Evolutionary conservation across 768 basidiomycete species (phyloP).

Genomic region (Boletus subparvulus): DNA sequence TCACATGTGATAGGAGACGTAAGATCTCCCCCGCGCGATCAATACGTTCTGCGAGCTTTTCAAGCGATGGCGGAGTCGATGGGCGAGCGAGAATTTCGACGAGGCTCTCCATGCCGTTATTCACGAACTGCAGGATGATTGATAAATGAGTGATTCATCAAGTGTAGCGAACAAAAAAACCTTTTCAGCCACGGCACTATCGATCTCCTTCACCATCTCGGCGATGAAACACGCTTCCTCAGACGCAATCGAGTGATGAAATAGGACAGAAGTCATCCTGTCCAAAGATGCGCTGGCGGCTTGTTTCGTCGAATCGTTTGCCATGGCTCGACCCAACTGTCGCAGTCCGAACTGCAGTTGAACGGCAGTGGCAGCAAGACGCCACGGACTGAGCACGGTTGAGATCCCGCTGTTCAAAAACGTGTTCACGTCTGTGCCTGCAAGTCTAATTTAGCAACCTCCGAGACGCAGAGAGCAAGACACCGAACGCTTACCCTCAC

Average conservation of each 20-base stretch:
- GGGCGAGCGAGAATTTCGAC: constrained; percentile 49
- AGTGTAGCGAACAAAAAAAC: constrained; percentile 31
- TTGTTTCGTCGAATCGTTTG: constrained; percentile 49
- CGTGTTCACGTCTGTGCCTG: constrained; percentile 44
- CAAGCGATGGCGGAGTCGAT: constrained; percentile 23
- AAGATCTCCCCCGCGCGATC: constrained; percentile 64
- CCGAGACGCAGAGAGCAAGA: too few species aligned
- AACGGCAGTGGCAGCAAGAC: constrained; percentile 76
- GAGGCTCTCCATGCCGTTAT: constrained; percentile 68
- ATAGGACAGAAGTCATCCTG: constrained; percentile 62
- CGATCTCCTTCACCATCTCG: constrained; percentile 75
- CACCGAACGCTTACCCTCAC: constrained; percentile 46
- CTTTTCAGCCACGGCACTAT: constrained; percentile 64
- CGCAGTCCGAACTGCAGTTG: constrained; percentile 75
- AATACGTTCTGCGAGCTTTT: constrained; percentile 41
- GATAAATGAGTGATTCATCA: background rate
- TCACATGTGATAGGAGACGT: constrained; percentile 65
- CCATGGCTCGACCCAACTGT: constrained; percentile 67
- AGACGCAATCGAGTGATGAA: constrained; percentile 69
- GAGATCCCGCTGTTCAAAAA: constrained; percentile 62
- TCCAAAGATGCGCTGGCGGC: constrained; percentile 64
- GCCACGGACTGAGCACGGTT: constrained; percentile 78
- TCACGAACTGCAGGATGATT: constrained; percentile 55
- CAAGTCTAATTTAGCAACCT: background rate
- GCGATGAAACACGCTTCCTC: constrained; percentile 84